Evolutionary conservation across 169 alveolate species (phyloP).

Genomic region (Plasmodium yoelii): DNA sequence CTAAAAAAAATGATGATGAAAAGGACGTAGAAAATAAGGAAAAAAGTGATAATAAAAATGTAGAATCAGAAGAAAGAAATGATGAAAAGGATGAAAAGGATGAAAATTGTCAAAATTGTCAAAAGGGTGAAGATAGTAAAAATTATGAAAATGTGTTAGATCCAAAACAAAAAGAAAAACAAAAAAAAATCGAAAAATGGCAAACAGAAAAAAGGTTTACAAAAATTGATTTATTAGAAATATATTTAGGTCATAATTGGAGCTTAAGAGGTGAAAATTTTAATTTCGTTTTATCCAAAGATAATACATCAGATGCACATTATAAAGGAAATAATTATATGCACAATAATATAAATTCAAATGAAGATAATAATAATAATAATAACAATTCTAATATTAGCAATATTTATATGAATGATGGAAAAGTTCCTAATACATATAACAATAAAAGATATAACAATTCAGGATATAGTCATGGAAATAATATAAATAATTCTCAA

Average conservation of each 20-base stretch:
- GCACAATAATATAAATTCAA: background rate
- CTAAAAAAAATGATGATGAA: slow-evolving; percentile 1
- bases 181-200: slow-evolving; percentile 25
- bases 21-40: background rate
- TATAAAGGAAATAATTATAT: slow-evolving; percentile 17
- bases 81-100: too few relatives aligned
- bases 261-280: slow-evolving; percentile 18
- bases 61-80: background rate
- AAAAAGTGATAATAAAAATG: background rate
- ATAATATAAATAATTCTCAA: background rate
- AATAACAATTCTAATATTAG: background rate
- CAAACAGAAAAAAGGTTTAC: slow-evolving; percentile 25
- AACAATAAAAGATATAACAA: slow-evolving; percentile 8
- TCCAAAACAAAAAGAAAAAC: slow-evolving; percentile 7
- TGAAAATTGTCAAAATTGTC: too few relatives aligned
- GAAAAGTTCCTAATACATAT: background rate
- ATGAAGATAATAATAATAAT: background rate
- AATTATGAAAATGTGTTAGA: slow-evolving; percentile 6
- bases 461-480: slow-evolving; percentile 7
- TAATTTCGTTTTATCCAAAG: slow-evolving; percentile 50
- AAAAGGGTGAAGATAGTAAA: too few relatives aligned
- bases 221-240: slow-evolving; percentile 59
- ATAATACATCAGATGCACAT: slow-evolving; percentile 3
- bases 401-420: background rate
- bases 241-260: slow-evolving; percentile 56